Evolutionary conservation across 345 rosid species (phyloP), one percentile per base, ranked within the genome.

Genomic region (Lumnitzera racemosa): DNA sequence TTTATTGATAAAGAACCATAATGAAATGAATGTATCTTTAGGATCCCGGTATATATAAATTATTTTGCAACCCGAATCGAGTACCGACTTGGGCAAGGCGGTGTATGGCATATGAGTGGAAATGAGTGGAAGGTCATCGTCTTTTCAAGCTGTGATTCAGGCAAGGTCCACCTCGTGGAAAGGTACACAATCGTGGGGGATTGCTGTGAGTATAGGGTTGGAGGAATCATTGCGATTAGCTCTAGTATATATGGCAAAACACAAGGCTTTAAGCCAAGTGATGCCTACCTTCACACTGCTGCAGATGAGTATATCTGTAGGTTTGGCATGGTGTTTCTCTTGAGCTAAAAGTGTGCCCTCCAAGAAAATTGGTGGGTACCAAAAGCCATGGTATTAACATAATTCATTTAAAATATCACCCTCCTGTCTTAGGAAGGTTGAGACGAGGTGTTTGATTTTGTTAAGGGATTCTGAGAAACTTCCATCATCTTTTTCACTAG

Each of bases 191-290:
- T 60, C 63, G 20, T 60, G 63, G 55, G 63, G 52, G 36, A 27
- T 49, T 53, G 55, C 11, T 14, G 47, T 29, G 12, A 60, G 55
- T 29, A 60, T 17, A 24, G 54, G 54, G 43, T 24, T n/a, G 12
- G 36, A 31, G 1, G 51, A 27, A 20, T 24, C 41, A 6, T 12
- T 46, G 14, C 46, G 24, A 0, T 13, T 49, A 25, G 54, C 29
- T 50, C 55, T n/a, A n/a, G 49, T 60, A 23, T 48, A 24, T 24
- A 60, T 47, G 17, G 63, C 43, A 55, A 49, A 61, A 24, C 43
- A 24, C 13, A 61, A 14, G 14, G 64, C 64, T 52, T 49, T 49
- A 24, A 61, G 31, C 55, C 64, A 49, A 1, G 64, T 61, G 10
- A 56, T 61, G 52, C 64, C 56, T 4, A 56, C 52, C 12, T 61